Evolutionary conservation across 2,329 filamentous ascomycete species (phyloP).

Genomic region (Pseudocercospora vitis): DNA sequence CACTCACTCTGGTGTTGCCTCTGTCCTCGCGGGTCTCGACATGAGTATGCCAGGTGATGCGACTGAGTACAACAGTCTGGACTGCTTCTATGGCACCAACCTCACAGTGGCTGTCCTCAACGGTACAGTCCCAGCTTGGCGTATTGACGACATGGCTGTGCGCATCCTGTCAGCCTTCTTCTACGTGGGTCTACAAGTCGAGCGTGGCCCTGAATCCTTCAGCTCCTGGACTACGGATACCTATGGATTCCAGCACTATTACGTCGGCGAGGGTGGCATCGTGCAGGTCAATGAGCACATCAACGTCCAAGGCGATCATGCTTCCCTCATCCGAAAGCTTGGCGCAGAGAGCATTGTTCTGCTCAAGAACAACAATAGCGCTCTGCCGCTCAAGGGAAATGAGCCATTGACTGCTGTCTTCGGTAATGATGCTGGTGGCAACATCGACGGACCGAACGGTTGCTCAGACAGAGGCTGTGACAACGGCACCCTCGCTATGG

Average conservation of each 20-base stretch:
- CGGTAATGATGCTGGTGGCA: conserved; percentile 51
- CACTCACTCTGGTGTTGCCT: conserved; percentile 40
- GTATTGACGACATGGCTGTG: conserved; percentile 39
- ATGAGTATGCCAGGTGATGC: conserved; percentile 60
- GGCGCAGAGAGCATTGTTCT: conserved; percentile 55
- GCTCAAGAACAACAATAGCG: conserved; percentile 63
- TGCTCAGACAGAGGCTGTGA: conserved; percentile 48
- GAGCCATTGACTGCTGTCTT: conserved; percentile 52
- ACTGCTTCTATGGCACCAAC: conserved; percentile 56
- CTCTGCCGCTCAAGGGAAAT: conserved; percentile 51
- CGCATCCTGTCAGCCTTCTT: conserved; percentile 47
- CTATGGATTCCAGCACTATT: conserved; percentile 65
- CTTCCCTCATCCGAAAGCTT: conserved; percentile 65
- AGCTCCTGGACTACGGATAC: conserved; percentile 53
- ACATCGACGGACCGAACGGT: conserved; percentile 49
- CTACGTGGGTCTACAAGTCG: conserved; percentile 51
- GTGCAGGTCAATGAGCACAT: conserved; percentile 73
- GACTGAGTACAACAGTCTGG: conserved; percentile 66
- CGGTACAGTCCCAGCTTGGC: conserved; percentile 33
- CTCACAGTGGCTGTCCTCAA: conserved; percentile 38
- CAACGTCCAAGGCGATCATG: conserved; percentile 75
- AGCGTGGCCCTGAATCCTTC: conserved; percentile 48
- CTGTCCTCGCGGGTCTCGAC: conserved; percentile 36
- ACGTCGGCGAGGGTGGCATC: conserved; percentile 57
- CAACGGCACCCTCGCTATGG: conserved; percentile 49